phyloP scores from a whole-genome alignment of 371 early-diverging fungal species.

The Mortierella polycephala region DNA sequence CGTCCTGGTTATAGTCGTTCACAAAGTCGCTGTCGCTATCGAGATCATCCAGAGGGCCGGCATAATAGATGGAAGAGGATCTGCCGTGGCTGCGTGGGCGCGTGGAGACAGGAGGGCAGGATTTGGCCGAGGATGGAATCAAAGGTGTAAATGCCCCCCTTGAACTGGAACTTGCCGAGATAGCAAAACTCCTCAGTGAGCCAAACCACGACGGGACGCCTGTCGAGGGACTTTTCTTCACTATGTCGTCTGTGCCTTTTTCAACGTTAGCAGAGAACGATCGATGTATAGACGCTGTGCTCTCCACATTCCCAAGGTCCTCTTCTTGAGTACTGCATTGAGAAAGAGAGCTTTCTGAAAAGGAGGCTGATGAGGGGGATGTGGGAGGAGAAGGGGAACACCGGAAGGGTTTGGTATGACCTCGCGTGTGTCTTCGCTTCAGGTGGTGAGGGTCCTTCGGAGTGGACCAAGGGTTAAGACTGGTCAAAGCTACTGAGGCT shows the following conservation, averaged over 20 bases:
- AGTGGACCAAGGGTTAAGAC: slow-evolving; percentile 17
- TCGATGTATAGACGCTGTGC: not conserved
- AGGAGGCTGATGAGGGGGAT: slow-evolving; percentile 6
- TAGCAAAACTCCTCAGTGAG: slow-evolving; percentile 38
- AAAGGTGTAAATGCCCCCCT: slow-evolving; percentile 41
- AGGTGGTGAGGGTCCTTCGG: slow-evolving; percentile 29
- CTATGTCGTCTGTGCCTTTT: not conserved
- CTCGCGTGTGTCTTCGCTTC: slow-evolving; percentile 40
- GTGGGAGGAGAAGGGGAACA: slow-evolving; percentile 12
- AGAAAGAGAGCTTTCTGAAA: not conserved
- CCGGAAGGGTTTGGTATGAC: slow-evolving; percentile 19
- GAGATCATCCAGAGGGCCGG: slow-evolving; percentile 9
- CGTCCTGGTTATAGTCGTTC: slow-evolving; percentile 15
- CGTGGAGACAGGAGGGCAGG: slow-evolving; percentile 6
- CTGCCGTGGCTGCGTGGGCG: slow-evolving; percentile 21
- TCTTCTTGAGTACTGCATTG: not conserved
- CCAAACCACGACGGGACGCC: slow-evolving; percentile 45
- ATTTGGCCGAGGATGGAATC: slow-evolving; percentile 5
- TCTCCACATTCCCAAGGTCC: not conserved
- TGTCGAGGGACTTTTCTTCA: not conserved
- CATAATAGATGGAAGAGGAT: slow-evolving; percentile 44
- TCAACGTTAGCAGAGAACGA: not conserved
- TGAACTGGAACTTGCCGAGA: slow-evolving; percentile 38
- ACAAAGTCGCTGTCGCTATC: slow-evolving; percentile 27
- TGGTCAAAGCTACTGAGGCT: slow-evolving; percentile 8